Base-by-base conservation (phyloP, 139 green algal genomes). In the Chlorella sp. region DNA sequence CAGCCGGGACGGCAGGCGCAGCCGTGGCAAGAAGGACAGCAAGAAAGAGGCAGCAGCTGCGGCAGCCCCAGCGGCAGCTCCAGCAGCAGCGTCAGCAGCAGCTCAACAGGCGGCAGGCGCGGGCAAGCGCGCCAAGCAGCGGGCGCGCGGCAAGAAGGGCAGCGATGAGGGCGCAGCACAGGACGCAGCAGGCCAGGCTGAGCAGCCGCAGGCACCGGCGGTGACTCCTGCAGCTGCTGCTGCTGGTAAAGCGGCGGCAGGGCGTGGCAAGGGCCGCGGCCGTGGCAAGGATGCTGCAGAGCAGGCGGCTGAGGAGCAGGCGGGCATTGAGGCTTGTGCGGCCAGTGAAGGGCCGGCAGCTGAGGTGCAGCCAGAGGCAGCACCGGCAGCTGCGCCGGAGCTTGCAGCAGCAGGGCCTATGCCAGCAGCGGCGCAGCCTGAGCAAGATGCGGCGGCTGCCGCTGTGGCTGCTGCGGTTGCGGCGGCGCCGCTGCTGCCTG, bases 91-190 rank as follows among this genome's bases (percentile, higher is more conserved):
- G 20, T 4, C 5, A 7, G 30, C 72, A n/a, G 44, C 72, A 41
- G 72, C 74, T 2, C 39, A 17, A 3, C 21, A 28, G 30, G 62
- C 78, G 25, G 78, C 63, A 15, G 64, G 3, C 30, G 76, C 60
- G 11, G 32, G 55, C 56, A 82, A 82, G 76, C 56, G 76, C 13
- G 41, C 36, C 76, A 82, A 82, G 76, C 57, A 39, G n/a, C 18
- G 36, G 21, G 16, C 57, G 12, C 76, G 76, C 7, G 57, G 57
- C 23, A 72, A 72, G 36, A 82, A 82, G 60, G 34, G 55, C 34
- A 17, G 32, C 38, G 76, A 82, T 1, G 60, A 82, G 2, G 57
- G 74, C 51, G 30, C 16, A 38, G 60, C 71, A 39, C 56, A 81
- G 55, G 39, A 23, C 23, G 70, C 39, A 7, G 38, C 25, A 23